Evolutionary conservation across 768 basidiomycete species (phyloP).

Genomic region (Agaricus sinodeliciosus): DNA sequence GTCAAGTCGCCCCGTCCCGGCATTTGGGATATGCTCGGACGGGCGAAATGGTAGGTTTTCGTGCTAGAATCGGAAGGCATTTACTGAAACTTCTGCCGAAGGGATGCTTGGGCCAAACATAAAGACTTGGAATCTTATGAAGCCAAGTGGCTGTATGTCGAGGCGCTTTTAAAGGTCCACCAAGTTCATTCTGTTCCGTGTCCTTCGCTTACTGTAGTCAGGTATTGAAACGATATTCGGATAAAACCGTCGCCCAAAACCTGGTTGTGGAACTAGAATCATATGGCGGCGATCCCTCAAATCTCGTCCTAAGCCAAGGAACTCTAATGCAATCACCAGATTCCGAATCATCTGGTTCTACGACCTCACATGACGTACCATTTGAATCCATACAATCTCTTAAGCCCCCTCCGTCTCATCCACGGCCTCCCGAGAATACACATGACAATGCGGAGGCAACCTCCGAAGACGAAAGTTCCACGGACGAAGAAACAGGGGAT

Average conservation of each 20-base stretch:
- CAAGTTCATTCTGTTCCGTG: background rate
- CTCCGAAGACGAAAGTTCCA: constrained; percentile 9
- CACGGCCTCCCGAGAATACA: constrained; percentile 4
- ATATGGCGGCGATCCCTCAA: constrained; percentile 61
- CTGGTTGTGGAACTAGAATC: constrained; percentile 74
- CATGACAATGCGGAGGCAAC: background rate
- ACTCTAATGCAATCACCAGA: constrained; percentile 40
- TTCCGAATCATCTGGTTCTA: constrained; percentile 64
- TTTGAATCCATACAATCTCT: constrained; percentile 8
- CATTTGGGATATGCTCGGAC: constrained; percentile 85
- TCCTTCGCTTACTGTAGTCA: constrained; percentile 21
- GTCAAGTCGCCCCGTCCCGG: constrained; percentile 73
- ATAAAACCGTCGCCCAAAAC: constrained; percentile 70
- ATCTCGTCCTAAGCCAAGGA: constrained; percentile 61
- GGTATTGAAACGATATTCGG: constrained; percentile 79
- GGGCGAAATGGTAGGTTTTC: constrained; percentile 81
- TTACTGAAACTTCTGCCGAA: constrained; percentile 21
- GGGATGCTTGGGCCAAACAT: constrained; percentile 96
- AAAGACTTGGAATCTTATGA: constrained; percentile 71
- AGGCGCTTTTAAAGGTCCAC: constrained; percentile 72
- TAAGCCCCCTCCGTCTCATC: constrained; percentile 6
- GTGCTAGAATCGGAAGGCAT: background rate
- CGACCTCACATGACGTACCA: constrained; percentile 30
- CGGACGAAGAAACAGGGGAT: constrained; percentile 31
- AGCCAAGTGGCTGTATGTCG: constrained; percentile 88